Base-by-base conservation (phyloP, 371 early-diverging fungal species). In the Basidiobolus meristosporus region DNA sequence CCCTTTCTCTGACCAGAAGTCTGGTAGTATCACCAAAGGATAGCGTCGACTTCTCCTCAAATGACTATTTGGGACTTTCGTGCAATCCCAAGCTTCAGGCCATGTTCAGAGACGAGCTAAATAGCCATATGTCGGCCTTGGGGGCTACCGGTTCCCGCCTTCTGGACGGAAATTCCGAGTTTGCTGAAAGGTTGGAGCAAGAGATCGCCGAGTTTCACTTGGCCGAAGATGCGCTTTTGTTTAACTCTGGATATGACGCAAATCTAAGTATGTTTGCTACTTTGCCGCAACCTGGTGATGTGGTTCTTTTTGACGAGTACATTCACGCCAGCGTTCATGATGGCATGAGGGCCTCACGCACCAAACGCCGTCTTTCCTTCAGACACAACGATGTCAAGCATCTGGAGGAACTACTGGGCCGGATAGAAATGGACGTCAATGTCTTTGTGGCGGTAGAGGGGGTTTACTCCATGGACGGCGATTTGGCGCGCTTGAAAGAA, bases 381-480 rank as follows among this genome's bases (percentile, higher is more conserved):
- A 43, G 50, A 20, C 87, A 86, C 51, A 81, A 82, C 29, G 61
- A 77, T 52, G 35, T 64, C 9, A 47, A 42, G 4, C 62, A 73
- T 47, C 55, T 82, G 35, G 54, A 50, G 36, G 36, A 41, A 16
- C 43, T 57, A 15, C 39, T 66, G 9, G 17, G 50, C 7, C 23
- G 34, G 0, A 41, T 57, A 17, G 36, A 51, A 15, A 29, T 42
- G 14, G 28, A 45, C 17, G 40, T 20, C 29, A 71, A 73, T 17
- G 61, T 78, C 10, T 68, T 81, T 62, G 59, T 86, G 6, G 77
- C 77, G 0, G 71, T 82, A 6, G 84, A 83, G 58, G 54, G 73
- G 4, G 65, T 83, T 6, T 86, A 86, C 50, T 77, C 78, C 0
- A 86, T 86, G 87, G 87, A 86, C 57, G 87, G 87, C 0, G 78